Evolutionary conservation across 2,329 filamentous ascomycete genomes (phyloP).

Genomic region (Botryotinia convoluta): DNA sequence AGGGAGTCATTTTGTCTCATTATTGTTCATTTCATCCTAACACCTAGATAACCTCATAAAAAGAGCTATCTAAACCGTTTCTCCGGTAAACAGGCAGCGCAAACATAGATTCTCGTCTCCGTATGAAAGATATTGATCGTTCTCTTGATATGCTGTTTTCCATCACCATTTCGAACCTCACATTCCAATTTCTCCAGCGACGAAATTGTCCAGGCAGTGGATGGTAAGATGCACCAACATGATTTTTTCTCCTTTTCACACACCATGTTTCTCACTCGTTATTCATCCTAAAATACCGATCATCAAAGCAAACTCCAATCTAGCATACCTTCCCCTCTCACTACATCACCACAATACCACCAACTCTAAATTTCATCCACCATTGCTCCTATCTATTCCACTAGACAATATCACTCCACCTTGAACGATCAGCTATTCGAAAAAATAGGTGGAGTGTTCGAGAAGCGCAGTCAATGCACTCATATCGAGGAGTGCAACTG

Average conservation of each 20-base stretch:
- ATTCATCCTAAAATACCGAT: conserved; percentile 19
- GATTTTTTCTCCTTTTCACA: conserved; percentile 28
- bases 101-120: conserved; percentile 44
- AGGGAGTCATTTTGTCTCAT: not conserved
- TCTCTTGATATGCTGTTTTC: conserved; percentile 47
- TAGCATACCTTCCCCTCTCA: too few relatives aligned
- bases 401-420: too few relatives aligned
- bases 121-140: conserved; percentile 40
- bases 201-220: conserved; percentile 45
- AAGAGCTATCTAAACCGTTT: conserved; percentile 45
- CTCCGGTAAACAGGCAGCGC: conserved; percentile 41
- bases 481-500: not conserved
- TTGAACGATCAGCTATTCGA: too few relatives aligned
- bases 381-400: too few relatives aligned
- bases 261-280: not conserved
- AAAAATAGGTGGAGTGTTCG: not conserved
- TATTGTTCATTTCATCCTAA: conserved; percentile 37
- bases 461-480: not conserved
- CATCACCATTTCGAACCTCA: not conserved
- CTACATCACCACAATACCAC: too few relatives aligned
- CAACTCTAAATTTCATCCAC: too few relatives aligned
- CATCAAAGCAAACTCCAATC: not conserved
- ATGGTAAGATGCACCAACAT: conserved; percentile 48
- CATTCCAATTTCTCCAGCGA: conserved; percentile 26
- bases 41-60: conserved; percentile 50